These are phyloP conservation scores for Ceratocystis eucalypticola DNA, from an alignment of 2,329 filamentous ascomycete genomes.

Conservation along the genomic window DNA sequence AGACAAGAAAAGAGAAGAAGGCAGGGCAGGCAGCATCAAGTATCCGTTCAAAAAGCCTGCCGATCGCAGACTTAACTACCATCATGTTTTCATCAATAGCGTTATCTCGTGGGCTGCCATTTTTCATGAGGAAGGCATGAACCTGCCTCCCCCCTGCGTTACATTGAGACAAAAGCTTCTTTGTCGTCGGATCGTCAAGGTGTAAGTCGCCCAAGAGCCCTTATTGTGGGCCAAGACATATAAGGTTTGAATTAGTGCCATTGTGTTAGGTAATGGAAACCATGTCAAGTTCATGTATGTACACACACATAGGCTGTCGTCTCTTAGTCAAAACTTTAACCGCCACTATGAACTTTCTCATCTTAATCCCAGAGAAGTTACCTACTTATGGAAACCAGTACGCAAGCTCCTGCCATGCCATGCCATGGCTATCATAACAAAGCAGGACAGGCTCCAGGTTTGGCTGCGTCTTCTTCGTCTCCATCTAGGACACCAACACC, in stretches of 20 bases:
- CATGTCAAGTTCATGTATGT: background rate
- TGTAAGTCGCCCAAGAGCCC: background rate
- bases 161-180: background rate
- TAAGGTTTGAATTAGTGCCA: background rate
- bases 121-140: background rate
- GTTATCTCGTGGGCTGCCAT: background rate
- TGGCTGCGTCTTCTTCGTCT: background rate
- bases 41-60: background rate
- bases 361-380: background rate
- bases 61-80: background rate
- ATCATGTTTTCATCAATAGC: background rate
- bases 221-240: background rate
- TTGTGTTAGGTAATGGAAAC: constrained; percentile 6
- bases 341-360: background rate
- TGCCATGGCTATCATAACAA: background rate
- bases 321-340: background rate
- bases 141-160: background rate
- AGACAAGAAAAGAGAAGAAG: background rate
- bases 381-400: background rate
- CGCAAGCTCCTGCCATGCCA: background rate
- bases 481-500: background rate
- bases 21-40: background rate
- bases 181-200: background rate
- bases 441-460: background rate
- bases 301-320: background rate